These are phyloP conservation scores for Apiospora hydei DNA, from an alignment of 2,329 filamentous ascomycete genomes.

Conservation along the genomic window DNA sequence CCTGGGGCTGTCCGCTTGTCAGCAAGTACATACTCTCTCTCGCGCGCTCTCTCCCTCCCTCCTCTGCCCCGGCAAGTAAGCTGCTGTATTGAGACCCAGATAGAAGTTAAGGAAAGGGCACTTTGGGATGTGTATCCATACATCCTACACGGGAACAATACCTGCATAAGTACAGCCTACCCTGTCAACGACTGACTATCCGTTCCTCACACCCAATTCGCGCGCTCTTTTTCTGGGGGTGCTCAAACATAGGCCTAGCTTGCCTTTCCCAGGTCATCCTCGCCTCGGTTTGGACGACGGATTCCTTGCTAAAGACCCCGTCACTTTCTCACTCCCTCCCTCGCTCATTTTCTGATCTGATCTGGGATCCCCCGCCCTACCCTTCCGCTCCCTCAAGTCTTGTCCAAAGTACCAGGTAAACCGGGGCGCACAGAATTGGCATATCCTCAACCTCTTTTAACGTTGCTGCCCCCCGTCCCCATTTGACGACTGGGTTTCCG, in stretches of 20 bases:
- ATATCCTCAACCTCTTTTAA: constrained; percentile 28
- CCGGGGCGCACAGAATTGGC: constrained; percentile 20
- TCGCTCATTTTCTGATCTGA: constrained; percentile 21
- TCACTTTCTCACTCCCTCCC: constrained; percentile 21
- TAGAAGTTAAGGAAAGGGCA: no score
- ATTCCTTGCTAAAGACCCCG: constrained; percentile 21
- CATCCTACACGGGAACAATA: no score
- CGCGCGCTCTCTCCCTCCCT: no score
- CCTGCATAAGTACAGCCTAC: no score
- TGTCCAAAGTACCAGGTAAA: constrained; percentile 18
- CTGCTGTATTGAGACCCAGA: no score
- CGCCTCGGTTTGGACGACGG: constrained; percentile 16
- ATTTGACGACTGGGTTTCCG: constrained; percentile 22
- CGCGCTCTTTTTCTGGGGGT: constrained; percentile 10
- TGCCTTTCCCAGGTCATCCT: constrained; percentile 11
- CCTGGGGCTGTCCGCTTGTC: not conserved
- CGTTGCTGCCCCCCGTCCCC: constrained; percentile 23
- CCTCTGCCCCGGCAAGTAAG: no score
- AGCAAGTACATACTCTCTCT: not conserved
- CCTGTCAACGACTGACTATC: not conserved
- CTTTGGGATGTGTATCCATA: no score
- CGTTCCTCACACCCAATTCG: constrained; percentile 13
- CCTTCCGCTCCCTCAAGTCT: constrained; percentile 14
- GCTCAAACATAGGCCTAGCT: constrained; percentile 11
- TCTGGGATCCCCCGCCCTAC: constrained; percentile 22